These are phyloP conservation scores for Carnegiea gigantea DNA, from an alignment of 179 eudicot species.

Conservation along the genomic window DNA sequence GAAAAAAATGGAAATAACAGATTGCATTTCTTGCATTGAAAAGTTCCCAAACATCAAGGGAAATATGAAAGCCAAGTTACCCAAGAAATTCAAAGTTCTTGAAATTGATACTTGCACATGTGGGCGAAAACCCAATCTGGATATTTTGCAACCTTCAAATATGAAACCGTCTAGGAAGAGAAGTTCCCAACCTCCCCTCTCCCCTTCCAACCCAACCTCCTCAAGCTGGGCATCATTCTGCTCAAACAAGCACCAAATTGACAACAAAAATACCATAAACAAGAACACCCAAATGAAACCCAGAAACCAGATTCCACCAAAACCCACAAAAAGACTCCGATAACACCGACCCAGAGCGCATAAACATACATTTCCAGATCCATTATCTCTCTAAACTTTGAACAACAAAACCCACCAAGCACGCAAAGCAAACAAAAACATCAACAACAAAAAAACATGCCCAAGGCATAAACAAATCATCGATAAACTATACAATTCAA, in stretches of 20 bases:
- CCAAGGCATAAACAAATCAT: constrained; percentile 17
- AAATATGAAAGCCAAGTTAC: neutral
- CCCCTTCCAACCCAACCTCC: constrained; percentile 19
- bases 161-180: constrained; percentile 15
- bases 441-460: constrained; percentile 20
- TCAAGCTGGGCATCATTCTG: constrained; percentile 17
- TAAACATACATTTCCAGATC: constrained; percentile 23
- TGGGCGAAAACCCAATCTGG: constrained; percentile 24
- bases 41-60: neutral
- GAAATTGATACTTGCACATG: neutral
- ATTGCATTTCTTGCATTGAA: neutral
- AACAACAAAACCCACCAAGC: constrained; percentile 20
- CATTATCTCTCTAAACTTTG: constrained; percentile 20
- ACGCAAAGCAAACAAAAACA: constrained; percentile 25
- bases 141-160: constrained; percentile 8
- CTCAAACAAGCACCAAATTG: constrained; percentile 22
- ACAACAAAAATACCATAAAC: constrained; percentile 16
- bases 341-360: constrained; percentile 16
- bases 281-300: constrained; percentile 19
- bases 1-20: neutral
- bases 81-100: constrained; percentile 3
- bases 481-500: constrained; percentile 12
- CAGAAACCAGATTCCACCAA: constrained; percentile 30
- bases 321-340: constrained; percentile 15
- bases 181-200: constrained; percentile 29